Conservation (phyloP, 2,329 filamentous ascomycete species). For the Fusarium nisikadoi region DNA sequence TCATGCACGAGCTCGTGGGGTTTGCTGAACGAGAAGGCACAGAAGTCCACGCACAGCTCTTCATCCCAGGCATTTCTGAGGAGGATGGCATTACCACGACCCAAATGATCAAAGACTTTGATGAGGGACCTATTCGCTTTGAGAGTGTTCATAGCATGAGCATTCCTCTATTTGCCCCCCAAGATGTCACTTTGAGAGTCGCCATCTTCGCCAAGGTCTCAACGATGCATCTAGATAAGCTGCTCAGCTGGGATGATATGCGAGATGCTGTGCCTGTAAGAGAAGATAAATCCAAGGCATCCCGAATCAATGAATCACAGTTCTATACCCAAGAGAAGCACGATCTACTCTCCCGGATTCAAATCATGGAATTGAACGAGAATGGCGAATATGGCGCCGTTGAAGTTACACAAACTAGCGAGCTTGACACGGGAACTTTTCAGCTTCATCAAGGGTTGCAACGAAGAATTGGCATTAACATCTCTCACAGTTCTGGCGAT, state of each 20-base stretch:
- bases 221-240: constrained; percentile 93
- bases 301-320: constrained; percentile 87
- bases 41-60: constrained; percentile 96
- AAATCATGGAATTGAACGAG: constrained; percentile 92
- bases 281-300: constrained; percentile 64
- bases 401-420: constrained; percentile 87
- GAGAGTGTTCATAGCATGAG: constrained; percentile 99
- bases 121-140: constrained; percentile 91
- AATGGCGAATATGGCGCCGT: constrained; percentile 91
- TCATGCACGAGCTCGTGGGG: constrained; percentile 95
- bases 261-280: constrained; percentile 75
- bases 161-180: constrained; percentile 77
- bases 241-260: constrained; percentile 99
- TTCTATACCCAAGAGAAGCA: constrained; percentile 95
- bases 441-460: constrained; percentile 96
- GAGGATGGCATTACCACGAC: constrained; percentile 94
- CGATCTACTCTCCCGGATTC: constrained; percentile 87
- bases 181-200: constrained; percentile 80
- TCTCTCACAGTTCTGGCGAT: constrained; percentile 93
- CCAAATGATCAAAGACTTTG: constrained; percentile 92
- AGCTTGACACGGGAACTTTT: constrained; percentile 88
- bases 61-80: constrained; percentile 89
- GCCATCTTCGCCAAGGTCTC: constrained; percentile 93
- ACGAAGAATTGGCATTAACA: constrained; percentile 83
- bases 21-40: constrained; percentile 97